These are phyloP conservation scores for Xylaria sp. DNA, from an alignment of 2,329 filamentous ascomycete genomes.

Conservation along the genomic window DNA sequence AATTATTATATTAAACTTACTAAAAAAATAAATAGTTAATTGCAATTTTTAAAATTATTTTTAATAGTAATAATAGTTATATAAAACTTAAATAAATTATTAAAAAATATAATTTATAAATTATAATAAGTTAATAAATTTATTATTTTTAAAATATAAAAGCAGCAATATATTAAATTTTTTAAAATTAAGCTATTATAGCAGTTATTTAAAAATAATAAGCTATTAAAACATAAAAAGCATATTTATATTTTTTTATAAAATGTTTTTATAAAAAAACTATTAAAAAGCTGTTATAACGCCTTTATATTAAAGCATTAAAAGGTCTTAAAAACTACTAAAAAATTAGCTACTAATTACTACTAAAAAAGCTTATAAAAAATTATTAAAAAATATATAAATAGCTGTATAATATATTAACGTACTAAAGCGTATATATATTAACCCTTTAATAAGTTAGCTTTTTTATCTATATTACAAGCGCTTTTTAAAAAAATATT, in stretches of 20 bases:
- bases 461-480: too few relatives aligned
- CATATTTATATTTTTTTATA: too few relatives aligned
- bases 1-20: background rate
- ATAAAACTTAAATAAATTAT: background rate
- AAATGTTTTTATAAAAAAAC: too few relatives aligned
- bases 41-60: background rate
- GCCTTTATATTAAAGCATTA: background rate
- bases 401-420: too few relatives aligned
- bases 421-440: too few relatives aligned
- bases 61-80: background rate
- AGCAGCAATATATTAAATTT: background rate
- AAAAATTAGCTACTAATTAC: background rate
- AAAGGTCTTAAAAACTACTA: background rate
- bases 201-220: too few relatives aligned
- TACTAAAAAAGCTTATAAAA: background rate
- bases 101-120: background rate
- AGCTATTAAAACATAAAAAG: too few relatives aligned
- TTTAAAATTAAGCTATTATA: background rate
- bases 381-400: too few relatives aligned
- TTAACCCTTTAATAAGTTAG: too few relatives aligned
- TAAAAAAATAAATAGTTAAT: background rate
- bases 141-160: conserved; percentile 1
- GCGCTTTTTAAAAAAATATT: background rate
- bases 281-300: background rate
- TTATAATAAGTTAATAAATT: background rate